Percentiles rank a stretch among this genome's conserved stretches.
Evolutionary conservation across 306 rosid species (phyloP).

Genomic region (Sechiopsis laciniata): DNA sequence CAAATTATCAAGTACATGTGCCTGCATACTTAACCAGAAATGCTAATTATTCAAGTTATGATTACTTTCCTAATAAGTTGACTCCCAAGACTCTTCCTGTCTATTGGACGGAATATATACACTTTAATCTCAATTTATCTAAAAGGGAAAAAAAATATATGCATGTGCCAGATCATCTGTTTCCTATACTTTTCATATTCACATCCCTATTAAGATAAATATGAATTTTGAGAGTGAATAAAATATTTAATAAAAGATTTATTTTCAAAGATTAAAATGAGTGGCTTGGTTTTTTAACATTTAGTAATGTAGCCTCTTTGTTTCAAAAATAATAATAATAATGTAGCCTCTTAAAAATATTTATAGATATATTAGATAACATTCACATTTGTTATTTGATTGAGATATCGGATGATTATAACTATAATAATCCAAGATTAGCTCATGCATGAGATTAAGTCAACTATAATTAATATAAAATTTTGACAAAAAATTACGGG

Average conservation of each 20-base stretch:
- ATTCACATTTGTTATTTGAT: no score
- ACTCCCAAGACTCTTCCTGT: background rate
- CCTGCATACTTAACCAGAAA: conserved; percentile 19
- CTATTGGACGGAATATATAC: background rate
- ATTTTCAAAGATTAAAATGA: background rate
- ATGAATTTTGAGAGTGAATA: background rate
- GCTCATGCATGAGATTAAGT: no score
- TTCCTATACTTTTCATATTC: background rate
- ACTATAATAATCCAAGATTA: no score
- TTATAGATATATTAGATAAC: background rate
- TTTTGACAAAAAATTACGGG: no score
- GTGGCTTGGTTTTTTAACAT: background rate
- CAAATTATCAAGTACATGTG: conserved; percentile 19
- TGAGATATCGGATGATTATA: no score
- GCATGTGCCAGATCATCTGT: background rate
- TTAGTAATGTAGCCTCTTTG: background rate
- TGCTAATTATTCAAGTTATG: background rate
- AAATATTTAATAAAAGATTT: background rate
- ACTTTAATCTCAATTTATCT: background rate
- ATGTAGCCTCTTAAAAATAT: background rate
- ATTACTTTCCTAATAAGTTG: background rate
- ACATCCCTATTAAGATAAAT: background rate
- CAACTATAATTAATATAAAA: no score
- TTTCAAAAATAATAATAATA: background rate
- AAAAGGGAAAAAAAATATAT: background rate